A percentile compares a stretch with the other conserved stretches of the same genome.
Evolutionary conservation across 371 early-diverging fungal species (phyloP).

Genomic region (Mortierella sp.): DNA sequence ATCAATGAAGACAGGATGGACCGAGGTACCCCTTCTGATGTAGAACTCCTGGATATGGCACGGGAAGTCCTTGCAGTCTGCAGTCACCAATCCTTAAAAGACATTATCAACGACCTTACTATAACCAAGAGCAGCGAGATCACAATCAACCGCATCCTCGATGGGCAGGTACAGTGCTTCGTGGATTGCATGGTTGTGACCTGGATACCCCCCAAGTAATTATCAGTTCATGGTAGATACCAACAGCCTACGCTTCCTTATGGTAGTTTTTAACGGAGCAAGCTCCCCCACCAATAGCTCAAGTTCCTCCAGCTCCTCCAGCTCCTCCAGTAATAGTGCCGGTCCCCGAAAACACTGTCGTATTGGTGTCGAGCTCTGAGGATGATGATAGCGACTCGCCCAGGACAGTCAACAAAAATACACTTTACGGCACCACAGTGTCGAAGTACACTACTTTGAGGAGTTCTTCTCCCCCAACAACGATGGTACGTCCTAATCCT

Average conservation of each 20-base stretch:
- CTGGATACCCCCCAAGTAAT: neutral
- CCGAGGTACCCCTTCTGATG: slow-evolving; percentile 17
- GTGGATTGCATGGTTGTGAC: neutral
- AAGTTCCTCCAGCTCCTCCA: too few species aligned
- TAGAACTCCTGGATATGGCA: slow-evolving; percentile 46
- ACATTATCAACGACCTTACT: slow-evolving; percentile 39
- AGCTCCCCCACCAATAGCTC: neutral
- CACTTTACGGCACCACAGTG: too few species aligned
- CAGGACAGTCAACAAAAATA: neutral
- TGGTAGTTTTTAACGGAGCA: slow-evolving; percentile 1
- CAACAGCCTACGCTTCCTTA: neutral
- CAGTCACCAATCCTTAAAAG: slow-evolving; percentile 20
- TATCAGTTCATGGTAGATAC: neutral
- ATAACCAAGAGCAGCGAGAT: slow-evolving; percentile 26
- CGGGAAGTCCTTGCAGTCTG: slow-evolving; percentile 47
- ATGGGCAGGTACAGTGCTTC: slow-evolving; percentile 25
- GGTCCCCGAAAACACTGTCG: neutral
- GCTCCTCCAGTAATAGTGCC: too few species aligned
- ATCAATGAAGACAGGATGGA: neutral
- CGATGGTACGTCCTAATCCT: neutral
- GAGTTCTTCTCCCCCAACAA: too few species aligned
- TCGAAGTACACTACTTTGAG: neutral
- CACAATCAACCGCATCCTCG: slow-evolving; percentile 53
- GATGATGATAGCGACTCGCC: neutral
- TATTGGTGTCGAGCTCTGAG: slow-evolving; percentile 9